These are phyloP conservation scores for Diplotaxis tenuifolia DNA, from an alignment of 345 rosid species.

Conservation along the genomic window DNA sequence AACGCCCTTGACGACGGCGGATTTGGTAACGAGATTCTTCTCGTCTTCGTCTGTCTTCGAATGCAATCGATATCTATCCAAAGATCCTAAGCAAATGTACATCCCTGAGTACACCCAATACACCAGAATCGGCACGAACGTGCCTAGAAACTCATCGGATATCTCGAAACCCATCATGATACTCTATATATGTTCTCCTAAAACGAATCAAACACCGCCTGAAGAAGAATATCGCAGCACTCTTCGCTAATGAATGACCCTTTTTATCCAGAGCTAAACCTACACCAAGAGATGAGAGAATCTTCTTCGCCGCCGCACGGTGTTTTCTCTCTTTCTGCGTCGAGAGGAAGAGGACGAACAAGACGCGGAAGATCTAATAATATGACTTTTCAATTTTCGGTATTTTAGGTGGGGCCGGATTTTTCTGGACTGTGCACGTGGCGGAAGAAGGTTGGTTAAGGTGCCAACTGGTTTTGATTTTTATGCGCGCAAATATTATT, in stretches of 20 bases:
- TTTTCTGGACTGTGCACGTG: constrained; percentile 16
- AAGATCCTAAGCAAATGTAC: constrained; percentile 51
- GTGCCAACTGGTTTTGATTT: constrained; percentile 18
- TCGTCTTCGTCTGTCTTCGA: constrained; percentile 70
- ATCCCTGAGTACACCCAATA: constrained; percentile 88
- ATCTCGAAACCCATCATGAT: constrained; percentile 47
- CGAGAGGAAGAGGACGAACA: constrained; percentile 15
- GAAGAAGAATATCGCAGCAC: not conserved
- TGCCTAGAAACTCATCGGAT: constrained; percentile 78
- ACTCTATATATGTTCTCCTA: not conserved
- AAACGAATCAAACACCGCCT: not conserved
- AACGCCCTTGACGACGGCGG: constrained; percentile 77
- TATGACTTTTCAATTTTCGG: not conserved
- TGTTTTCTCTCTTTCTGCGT: constrained; percentile 5
- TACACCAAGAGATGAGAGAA: constrained; percentile 25
- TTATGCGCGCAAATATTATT: constrained; percentile 8
- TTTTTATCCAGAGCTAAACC: not conserved
- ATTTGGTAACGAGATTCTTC: constrained; percentile 80
- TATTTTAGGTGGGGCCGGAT: constrained; percentile 20
- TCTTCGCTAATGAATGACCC: constrained; percentile 17
- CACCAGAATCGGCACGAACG: constrained; percentile 68
- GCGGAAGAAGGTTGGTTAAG: not conserved
- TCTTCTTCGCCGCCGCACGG: constrained; percentile 19
- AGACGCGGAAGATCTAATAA: constrained; percentile 12
- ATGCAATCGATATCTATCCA: constrained; percentile 74